Evolutionary conservation across 2,329 filamentous ascomycete genomes (phyloP), one percentile per base, ranked within the genome.

Genomic region (Fusarium nanum): DNA sequence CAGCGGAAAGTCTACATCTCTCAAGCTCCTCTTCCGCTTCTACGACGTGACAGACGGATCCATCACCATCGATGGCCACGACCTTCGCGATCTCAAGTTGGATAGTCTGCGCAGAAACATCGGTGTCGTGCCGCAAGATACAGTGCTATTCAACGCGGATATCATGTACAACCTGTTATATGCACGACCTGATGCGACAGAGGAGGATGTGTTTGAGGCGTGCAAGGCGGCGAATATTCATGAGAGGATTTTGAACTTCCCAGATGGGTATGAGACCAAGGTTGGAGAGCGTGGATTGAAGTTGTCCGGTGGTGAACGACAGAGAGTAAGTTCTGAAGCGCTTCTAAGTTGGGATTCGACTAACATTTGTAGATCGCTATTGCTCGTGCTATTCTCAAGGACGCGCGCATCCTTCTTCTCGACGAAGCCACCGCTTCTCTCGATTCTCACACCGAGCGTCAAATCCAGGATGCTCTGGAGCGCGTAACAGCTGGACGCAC

Each of bases 401-500:
- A 89, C 50, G 88, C 91, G 0, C 89, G 89, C 54, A 88, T 93
- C 56, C 84, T 93, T 27, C 85, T 93, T 61, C 83, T 93, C 0
- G 91, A 93, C 71, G 91, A 93, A 77, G 88, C 91, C 0, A 92
- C 92, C 6, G 91, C 89, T 2, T 90, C 91, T 5, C 85, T 93
- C 23, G 87, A 92, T 56, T 87, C 88, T 0, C 84, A 87, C 27
- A 89, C 87, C 1, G 87, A 89, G 73, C 82, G 84, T 34, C 82
- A 85, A 56, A 89, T 89, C 40, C 87, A 89, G 73, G 81, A 84
- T 52, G 85, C 85, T 8, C 83, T 87, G 25, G 80, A 82, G 65
- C 80, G 79, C 27, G 79, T 86, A 9, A 84, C 81, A 18, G 77
- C 78, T 7, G 84, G 84, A 4, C 80, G 85, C 40, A 87, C 85